These are phyloP conservation scores for Rhododendron griersonianum DNA, from an alignment of 148 eudicot species.

Conservation along the genomic window DNA sequence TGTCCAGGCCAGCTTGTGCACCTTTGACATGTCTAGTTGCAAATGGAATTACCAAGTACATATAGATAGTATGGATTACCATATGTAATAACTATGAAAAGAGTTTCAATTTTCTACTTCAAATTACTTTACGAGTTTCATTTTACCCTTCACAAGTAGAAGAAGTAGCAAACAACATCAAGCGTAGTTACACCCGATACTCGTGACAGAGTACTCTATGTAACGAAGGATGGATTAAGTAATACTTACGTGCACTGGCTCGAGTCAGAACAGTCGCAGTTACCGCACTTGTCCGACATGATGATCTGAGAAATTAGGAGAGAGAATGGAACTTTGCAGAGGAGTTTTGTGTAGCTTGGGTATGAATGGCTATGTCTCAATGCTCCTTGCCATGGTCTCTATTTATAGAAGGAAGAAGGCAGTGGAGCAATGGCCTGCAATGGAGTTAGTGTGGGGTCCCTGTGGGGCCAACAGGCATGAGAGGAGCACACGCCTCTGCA, in stretches of 20 bases:
- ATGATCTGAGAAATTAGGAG: not conserved
- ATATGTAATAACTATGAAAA: not conserved
- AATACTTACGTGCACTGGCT: slow-evolving; percentile 47
- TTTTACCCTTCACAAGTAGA: not conserved
- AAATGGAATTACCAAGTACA: not conserved
- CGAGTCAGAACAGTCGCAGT: slow-evolving; percentile 50
- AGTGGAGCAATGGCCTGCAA: not conserved
- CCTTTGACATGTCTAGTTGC: not conserved
- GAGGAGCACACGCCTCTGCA: slow-evolving; percentile 19
- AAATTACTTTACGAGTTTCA: not conserved
- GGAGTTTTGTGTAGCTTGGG: not conserved
- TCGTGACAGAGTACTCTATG: not conserved
- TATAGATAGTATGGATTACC: not conserved
- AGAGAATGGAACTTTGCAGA: not conserved
- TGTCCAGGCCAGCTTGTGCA: no score
- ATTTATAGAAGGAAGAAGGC: slow-evolving; percentile 30
- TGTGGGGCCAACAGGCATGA: slow-evolving; percentile 6
- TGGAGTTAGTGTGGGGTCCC: not conserved
- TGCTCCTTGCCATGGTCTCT: not conserved
- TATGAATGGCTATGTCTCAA: not conserved
- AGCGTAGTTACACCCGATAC: not conserved
- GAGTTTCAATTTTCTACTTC: not conserved
- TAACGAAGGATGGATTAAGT: not conserved
- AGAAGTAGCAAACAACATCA: not conserved
- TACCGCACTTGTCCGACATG: slow-evolving; percentile 45